These are phyloP conservation scores for Polytrichum commune DNA, from an alignment of 225 moss, liverwort and hornwort species.

Conservation along the genomic window DNA sequence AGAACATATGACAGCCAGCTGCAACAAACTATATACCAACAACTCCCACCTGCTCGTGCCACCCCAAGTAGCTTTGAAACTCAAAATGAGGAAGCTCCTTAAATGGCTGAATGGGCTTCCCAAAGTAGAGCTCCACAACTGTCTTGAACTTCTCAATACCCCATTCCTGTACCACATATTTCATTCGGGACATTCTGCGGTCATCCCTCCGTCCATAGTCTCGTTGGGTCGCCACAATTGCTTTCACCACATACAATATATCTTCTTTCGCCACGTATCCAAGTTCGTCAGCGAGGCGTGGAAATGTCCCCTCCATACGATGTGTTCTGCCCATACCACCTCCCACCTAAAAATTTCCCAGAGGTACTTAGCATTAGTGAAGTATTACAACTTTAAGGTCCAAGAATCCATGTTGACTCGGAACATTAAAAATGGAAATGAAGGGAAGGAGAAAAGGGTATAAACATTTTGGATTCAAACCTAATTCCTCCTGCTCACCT, in stretches of 20 bases:
- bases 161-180: constrained; percentile 84
- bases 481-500: no score
- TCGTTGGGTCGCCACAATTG: constrained; percentile 86
- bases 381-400: no score
- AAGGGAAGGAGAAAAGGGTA: no score
- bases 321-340: constrained; percentile 95
- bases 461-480: no score
- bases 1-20: neutral
- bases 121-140: constrained; percentile 85
- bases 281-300: constrained; percentile 75
- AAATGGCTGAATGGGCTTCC: constrained; percentile 59
- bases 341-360: constrained; percentile 50
- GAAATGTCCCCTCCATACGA: constrained; percentile 70
- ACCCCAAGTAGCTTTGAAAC: constrained; percentile 80
- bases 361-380: no score
- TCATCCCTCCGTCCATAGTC: constrained; percentile 89
- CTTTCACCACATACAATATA: constrained; percentile 84
- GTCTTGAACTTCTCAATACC: constrained; percentile 76
- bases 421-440: no score
- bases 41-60: constrained; percentile 75
- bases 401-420: no score
- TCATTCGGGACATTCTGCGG: constrained; percentile 74
- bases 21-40: neutral
- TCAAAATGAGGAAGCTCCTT: constrained; percentile 67
- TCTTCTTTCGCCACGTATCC: constrained; percentile 84